Evolutionary conservation across 805 yeast species (phyloP).

Genomic region (Candida ipomoeae): DNA sequence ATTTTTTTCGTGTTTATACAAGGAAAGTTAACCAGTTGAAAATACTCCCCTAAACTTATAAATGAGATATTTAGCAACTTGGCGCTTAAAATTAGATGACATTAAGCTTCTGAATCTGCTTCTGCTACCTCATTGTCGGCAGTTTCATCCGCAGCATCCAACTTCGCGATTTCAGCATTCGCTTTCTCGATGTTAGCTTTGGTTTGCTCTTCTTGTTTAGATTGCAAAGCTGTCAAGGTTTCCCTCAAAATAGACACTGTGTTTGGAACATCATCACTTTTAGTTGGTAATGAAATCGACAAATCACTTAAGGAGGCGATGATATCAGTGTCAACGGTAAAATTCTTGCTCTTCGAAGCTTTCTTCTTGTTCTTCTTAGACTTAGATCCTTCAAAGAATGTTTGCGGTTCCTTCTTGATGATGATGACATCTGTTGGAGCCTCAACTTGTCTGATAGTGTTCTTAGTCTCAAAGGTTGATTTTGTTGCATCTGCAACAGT

Average conservation of each 20-base stretch:
- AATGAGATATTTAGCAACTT: neutral
- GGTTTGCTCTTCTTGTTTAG: slow-evolving; percentile 78
- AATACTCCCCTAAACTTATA: neutral
- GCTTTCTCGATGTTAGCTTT: slow-evolving; percentile 71
- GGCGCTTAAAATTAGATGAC: neutral
- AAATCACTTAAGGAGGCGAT: slow-evolving; percentile 74
- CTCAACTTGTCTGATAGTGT: slow-evolving; percentile 47
- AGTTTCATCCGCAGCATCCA: slow-evolving; percentile 44
- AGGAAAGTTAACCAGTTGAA: neutral
- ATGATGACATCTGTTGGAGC: slow-evolving; percentile 62
- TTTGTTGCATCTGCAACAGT: slow-evolving; percentile 24
- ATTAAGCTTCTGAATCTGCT: neutral
- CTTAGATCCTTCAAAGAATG: slow-evolving; percentile 48
- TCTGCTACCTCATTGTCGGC: slow-evolving; percentile 37
- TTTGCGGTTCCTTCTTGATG: slow-evolving; percentile 59
- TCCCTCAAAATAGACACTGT: slow-evolving; percentile 65
- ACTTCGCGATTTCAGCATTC: slow-evolving; percentile 67
- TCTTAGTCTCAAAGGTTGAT: slow-evolving; percentile 20
- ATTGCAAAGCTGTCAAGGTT: slow-evolving; percentile 64
- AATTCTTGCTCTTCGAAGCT: slow-evolving; percentile 45
- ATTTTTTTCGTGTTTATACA: neutral
- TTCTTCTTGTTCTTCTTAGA: slow-evolving; percentile 46
- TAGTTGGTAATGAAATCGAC: slow-evolving; percentile 73
- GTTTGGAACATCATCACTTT: slow-evolving; percentile 62
- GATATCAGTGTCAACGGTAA: slow-evolving; percentile 75